phyloP scores from a whole-genome alignment of 1,139 yeast species.

The Magnusiomyces starmeri region DNA sequence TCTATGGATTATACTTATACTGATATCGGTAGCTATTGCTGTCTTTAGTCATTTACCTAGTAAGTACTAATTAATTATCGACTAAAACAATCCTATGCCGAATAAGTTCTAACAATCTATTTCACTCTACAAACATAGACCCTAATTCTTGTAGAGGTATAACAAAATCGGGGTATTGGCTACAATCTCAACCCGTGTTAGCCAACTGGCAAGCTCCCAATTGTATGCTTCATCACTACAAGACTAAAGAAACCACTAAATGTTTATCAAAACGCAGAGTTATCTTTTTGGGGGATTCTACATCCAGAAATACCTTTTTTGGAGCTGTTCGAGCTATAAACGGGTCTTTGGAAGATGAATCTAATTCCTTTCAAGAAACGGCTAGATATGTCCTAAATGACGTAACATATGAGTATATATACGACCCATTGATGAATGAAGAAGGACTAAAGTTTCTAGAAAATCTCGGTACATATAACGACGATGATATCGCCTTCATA shows the following conservation, averaged over 20 bases:
- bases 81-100: no score
- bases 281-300: conserved; percentile 24
- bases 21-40: neutral
- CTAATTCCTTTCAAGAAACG: conserved; percentile 13
- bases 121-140: neutral
- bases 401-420: conserved; percentile 19
- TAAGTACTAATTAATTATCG: neutral
- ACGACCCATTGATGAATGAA: conserved; percentile 24
- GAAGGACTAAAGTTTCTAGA: conserved; percentile 15
- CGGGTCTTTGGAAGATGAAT: conserved; percentile 15
- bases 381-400: conserved; percentile 17
- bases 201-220: conserved; percentile 23
- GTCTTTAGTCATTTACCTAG: neutral
- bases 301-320: conserved; percentile 22
- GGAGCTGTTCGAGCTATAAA: conserved; percentile 19
- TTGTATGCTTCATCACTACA: conserved; percentile 22
- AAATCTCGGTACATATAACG: conserved; percentile 6
- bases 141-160: conserved; percentile 3
- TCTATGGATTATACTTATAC: neutral
- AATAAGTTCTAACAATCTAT: neutral
- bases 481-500: conserved; percentile 16
- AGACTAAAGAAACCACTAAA: conserved; percentile 15
- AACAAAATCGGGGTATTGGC: conserved; percentile 2
- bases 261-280: conserved; percentile 20
- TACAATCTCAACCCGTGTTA: conserved; percentile 12